These are phyloP conservation scores for Plenodomus biglobosus DNA, from an alignment of 2,329 filamentous ascomycete species.

Conservation along the genomic window DNA sequence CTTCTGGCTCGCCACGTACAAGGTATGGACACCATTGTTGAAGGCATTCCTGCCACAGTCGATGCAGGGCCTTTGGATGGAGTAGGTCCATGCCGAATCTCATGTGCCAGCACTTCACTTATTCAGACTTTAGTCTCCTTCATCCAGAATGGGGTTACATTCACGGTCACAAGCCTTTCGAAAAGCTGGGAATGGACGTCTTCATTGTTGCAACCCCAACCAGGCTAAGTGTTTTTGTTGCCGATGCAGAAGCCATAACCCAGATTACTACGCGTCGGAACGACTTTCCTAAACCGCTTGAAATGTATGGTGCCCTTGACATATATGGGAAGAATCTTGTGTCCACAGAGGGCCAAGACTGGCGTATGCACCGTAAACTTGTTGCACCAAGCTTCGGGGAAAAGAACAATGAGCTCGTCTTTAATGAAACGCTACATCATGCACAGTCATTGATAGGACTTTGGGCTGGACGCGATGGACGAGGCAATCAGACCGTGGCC, in stretches of 20 bases:
- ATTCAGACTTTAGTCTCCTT: conserved; percentile 49
- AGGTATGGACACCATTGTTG: conserved; percentile 59
- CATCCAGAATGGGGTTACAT: conserved; percentile 63
- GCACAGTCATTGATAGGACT: conserved; percentile 46
- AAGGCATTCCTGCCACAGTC: conserved; percentile 54
- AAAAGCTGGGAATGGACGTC: conserved; percentile 59
- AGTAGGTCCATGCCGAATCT: conserved; percentile 52
- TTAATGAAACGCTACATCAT: conserved; percentile 64
- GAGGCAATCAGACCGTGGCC: conserved; percentile 51
- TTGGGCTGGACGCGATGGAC: conserved; percentile 33
- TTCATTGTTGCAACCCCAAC: conserved; percentile 66
- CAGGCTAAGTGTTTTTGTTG: conserved; percentile 57
- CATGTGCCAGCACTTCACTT: conserved; percentile 1
- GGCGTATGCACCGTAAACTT: conserved; percentile 73
- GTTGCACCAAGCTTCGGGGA: conserved; percentile 75
- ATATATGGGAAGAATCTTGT: conserved; percentile 73
- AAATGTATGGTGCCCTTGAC: conserved; percentile 61
- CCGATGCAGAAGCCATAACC: conserved; percentile 65
- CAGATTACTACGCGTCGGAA: conserved; percentile 68
- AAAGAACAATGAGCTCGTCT: conserved; percentile 70
- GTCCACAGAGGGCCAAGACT: conserved; percentile 67
- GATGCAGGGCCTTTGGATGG: conserved; percentile 61
- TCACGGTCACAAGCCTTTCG: conserved; percentile 60
- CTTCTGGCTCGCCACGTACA: conserved; percentile 59
- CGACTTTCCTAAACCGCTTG: conserved; percentile 69